These are phyloP conservation scores for Cercospora beticola DNA, from an alignment of 2,329 filamentous ascomycete species.

Conservation along the genomic window DNA sequence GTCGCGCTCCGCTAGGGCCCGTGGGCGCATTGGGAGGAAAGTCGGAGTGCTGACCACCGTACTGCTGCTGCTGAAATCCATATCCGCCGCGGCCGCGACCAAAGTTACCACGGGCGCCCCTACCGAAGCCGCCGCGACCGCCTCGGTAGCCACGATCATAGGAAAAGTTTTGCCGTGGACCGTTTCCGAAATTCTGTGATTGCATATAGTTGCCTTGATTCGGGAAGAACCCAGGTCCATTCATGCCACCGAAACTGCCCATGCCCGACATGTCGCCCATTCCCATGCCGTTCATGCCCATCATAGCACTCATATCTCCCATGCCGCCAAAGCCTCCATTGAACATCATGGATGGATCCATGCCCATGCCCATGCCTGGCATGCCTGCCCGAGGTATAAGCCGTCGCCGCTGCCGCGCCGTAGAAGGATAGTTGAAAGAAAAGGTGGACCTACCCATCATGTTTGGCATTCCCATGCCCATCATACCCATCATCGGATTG, in stretches of 20 bases:
- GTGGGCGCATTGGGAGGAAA: slow-evolving; percentile 24
- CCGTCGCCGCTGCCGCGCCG: slow-evolving; percentile 29
- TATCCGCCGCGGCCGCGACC: slow-evolving; percentile 31
- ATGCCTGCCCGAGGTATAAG: slow-evolving; percentile 57
- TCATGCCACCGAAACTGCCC: slow-evolving; percentile 67
- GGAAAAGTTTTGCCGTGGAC: slow-evolving; percentile 51
- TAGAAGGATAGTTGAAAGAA: slow-evolving; percentile 11
- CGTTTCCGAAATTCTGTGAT: slow-evolving; percentile 39
- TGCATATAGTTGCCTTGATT: slow-evolving; percentile 54
- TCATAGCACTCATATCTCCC: slow-evolving; percentile 65
- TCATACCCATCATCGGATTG: slow-evolving; percentile 65
- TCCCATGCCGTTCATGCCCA: slow-evolving; percentile 72
- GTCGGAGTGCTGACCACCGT: slow-evolving; percentile 24
- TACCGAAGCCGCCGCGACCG: slow-evolving; percentile 46
- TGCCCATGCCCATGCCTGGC: slow-evolving; percentile 67
- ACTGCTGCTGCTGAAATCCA: slow-evolving; percentile 30
- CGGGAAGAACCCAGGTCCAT: slow-evolving; percentile 61
- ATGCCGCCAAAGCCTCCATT: slow-evolving; percentile 63
- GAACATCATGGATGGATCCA: slow-evolving; percentile 82
- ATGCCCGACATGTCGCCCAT: slow-evolving; percentile 55
- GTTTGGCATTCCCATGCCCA: slow-evolving; percentile 50
- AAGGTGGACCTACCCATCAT: slow-evolving; percentile 76
- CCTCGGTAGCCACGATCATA: slow-evolving; percentile 69
- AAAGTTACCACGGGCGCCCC: slow-evolving; percentile 30
- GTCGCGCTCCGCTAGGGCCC: slow-evolving; percentile 16